A percentile compares a stretch with the other conserved stretches of the same genome.
These are phyloP conservation scores for Candida ovalis DNA, from an alignment of 805 yeast species.

Conservation along the genomic window DNA sequence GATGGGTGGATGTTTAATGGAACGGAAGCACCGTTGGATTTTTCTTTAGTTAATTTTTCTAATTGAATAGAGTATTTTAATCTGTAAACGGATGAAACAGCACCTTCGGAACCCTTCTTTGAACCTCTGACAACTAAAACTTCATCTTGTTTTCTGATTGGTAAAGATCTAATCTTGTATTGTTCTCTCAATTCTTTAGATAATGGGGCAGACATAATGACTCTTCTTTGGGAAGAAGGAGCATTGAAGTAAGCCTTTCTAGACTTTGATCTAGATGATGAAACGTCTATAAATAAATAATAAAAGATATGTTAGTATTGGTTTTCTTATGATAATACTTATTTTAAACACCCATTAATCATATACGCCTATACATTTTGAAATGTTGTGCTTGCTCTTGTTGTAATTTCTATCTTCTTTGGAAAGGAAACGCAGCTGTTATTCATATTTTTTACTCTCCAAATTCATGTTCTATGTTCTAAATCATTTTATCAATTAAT, in stretches of 20 bases:
- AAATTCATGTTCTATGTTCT: too few species aligned
- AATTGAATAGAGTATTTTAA: constrained; percentile 94
- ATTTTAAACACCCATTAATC: too few species aligned
- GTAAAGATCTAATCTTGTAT: constrained; percentile 93
- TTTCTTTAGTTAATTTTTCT: constrained; percentile 96
- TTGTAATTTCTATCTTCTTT: too few species aligned
- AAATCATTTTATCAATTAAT: too few species aligned
- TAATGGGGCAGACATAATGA: constrained; percentile 94
- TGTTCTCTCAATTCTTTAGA: constrained; percentile 98
- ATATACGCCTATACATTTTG: too few species aligned
- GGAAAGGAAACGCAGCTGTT: too few species aligned
- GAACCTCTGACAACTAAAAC: constrained; percentile 97
- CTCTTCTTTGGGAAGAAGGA: constrained; percentile 94
- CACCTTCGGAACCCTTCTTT: constrained; percentile 99
- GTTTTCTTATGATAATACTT: too few species aligned
- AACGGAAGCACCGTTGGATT: constrained; percentile 95
- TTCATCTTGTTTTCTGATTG: constrained; percentile 97
- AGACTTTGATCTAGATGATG: constrained; percentile 98
- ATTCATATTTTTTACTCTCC: too few species aligned
- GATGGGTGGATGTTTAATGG: constrained; percentile 98
- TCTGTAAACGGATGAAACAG: constrained; percentile 97
- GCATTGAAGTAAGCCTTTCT: constrained; percentile 99
- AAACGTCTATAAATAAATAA: constrained; percentile 68
- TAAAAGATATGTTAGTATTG: constrained; percentile 28
- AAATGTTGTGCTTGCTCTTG: too few species aligned